Conservation (phyloP, 257 asterid species). For the Gentiana dahurica region DNA sequence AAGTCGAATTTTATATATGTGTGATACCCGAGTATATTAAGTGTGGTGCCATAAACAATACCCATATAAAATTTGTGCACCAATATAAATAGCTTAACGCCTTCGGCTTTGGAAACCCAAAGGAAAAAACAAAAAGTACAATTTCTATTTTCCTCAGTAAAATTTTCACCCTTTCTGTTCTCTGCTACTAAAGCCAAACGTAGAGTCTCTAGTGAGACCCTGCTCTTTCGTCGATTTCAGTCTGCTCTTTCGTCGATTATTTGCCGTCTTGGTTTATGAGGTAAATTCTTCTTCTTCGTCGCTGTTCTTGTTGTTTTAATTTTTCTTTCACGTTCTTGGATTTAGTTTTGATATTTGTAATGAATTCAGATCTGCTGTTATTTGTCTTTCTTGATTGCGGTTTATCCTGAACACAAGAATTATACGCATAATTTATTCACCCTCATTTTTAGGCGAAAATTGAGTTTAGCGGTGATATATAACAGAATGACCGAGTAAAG, state of each 20-base stretch:
- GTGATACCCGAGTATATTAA: too few relatives aligned
- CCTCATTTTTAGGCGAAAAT: background rate
- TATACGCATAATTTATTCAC: background rate
- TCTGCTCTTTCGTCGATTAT: conserved; percentile 33
- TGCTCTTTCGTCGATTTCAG: conserved; percentile 30
- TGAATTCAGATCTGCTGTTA: too few relatives aligned
- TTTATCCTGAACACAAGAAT: background rate
- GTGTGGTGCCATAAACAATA: too few relatives aligned
- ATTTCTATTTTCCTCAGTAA: background rate
- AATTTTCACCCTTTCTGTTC: background rate
- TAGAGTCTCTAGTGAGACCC: conserved; percentile 38
- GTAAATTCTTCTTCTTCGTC: conserved; percentile 13
- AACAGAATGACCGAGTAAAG: background rate
- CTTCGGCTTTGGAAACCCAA: too few relatives aligned
- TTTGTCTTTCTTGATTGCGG: background rate
- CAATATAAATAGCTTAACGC: too few relatives aligned
- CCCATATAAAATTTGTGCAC: too few relatives aligned
- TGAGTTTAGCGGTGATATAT: background rate
- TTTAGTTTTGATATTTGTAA: conserved; percentile 22
- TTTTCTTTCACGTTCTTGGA: background rate
- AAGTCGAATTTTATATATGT: too few relatives aligned
- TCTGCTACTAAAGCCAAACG: conserved; percentile 2
- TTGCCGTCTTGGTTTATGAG: conserved; percentile 65
- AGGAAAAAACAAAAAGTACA: too few relatives aligned
- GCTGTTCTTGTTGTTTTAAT: background rate